phyloP scores from a whole-genome alignment of 306 rosid species.

The Trifolium subterraneum region DNA sequence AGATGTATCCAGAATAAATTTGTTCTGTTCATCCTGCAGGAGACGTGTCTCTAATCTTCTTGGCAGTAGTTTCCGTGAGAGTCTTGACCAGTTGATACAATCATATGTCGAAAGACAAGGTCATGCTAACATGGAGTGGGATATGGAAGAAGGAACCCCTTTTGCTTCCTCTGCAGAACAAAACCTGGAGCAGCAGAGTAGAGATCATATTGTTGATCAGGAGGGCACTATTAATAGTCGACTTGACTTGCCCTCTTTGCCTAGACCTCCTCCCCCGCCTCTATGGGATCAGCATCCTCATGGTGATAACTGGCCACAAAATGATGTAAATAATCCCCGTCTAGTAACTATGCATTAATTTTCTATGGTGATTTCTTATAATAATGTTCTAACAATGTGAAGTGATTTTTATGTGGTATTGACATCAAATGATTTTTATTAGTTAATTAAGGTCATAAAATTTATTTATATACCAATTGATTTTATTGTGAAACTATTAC shows the following conservation, averaged over 20 bases:
- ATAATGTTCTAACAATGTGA: slow-evolving; percentile 1
- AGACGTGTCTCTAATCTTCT: slow-evolving; percentile 96
- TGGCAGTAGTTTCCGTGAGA: slow-evolving; percentile 84
- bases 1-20: slow-evolving; percentile 16
- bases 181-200: slow-evolving; percentile 60
- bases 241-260: slow-evolving; percentile 59
- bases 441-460: slow-evolving; percentile 7
- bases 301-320: slow-evolving; percentile 72
- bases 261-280: slow-evolving; percentile 61
- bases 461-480: background rate
- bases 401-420: slow-evolving; percentile 6
- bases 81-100: slow-evolving; percentile 80
- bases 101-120: slow-evolving; percentile 87
- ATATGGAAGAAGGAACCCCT: slow-evolving; percentile 57
- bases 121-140: slow-evolving; percentile 71
- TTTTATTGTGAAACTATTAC: slow-evolving; percentile 5
- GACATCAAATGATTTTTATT: background rate
- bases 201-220: slow-evolving; percentile 60
- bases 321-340: slow-evolving; percentile 64
- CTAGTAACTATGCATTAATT: slow-evolving; percentile 58
- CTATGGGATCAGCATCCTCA: slow-evolving; percentile 67
- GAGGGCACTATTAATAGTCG: slow-evolving; percentile 53
- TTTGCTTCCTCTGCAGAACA: slow-evolving; percentile 66
- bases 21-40: slow-evolving; percentile 60
- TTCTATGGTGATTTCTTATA: slow-evolving; percentile 34